Evolutionary conservation across 1,284 basidiomycete genomes (phyloP), one percentile per base, ranked within the genome.

Genomic region (Xerocomus nothofagi): DNA sequence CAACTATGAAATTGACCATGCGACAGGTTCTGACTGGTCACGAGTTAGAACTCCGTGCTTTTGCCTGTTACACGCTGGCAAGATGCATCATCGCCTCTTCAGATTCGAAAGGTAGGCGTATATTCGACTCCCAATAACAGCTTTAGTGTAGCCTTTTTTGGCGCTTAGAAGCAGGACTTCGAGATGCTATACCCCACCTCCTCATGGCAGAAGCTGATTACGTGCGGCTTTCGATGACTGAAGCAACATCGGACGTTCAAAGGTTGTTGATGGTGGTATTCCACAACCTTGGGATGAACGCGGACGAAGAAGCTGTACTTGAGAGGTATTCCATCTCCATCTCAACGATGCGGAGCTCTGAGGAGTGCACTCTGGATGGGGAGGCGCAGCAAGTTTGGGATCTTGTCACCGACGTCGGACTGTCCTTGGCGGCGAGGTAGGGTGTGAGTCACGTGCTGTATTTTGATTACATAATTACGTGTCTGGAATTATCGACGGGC

Each of bases 11-110:
- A 6, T 23, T 54, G 41, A 50, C 17, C 4, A 29, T 31, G 14
- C 18, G 21, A 48, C 52, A 91, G 88, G 69, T 91, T 30, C 79
- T 91, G 47, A 73, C 70, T 46, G 87, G 86, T 3, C 76, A 81
- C 44, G 86, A 91, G 57, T 61, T 84, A 12, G 88, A 91, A 60
- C 83, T 84, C 51, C 77, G 87, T 40, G 89, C 81, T n/a, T 76
- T 86, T 47, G 85, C 81, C 33, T 86, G 81, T 57, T 83, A 86
- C 61, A 85, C 80, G 2, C 67, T 86, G 43, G 86, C 86, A 10
- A 77, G 89, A 53, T 88, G 88, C 58, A 80, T 86, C 36, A 77
- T 91, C 37, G 81, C 80, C 6, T 73, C 46, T 66, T 68, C 49
- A 57, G 66, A 46, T 60, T 54, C 50, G 44, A 73, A 73, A 60